Conservation (phyloP, 495 filamentous ascomycete genomes). For the Tuber indicum region DNA sequence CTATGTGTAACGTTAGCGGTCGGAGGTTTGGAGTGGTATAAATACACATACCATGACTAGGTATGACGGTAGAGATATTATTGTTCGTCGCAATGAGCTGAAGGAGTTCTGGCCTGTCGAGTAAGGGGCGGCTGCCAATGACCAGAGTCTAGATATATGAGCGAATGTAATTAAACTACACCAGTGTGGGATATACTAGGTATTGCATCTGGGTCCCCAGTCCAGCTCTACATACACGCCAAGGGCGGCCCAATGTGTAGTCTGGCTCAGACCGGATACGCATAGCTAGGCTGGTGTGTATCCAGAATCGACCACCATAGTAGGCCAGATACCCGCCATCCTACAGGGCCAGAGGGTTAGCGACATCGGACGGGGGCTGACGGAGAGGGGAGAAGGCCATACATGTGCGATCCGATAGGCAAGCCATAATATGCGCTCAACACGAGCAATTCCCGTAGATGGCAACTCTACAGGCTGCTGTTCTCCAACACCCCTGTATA, state of each 20-base stretch:
- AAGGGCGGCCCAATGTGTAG: not conserved
- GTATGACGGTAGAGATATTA: not conserved
- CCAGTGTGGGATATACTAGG: not conserved
- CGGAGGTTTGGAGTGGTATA: not conserved
- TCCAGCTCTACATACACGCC: not conserved
- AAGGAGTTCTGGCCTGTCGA: not conserved
- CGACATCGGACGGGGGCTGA: not conserved
- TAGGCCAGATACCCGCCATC: not conserved
- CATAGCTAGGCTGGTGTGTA: not conserved
- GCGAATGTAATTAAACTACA: not conserved
- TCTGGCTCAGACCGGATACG: not conserved
- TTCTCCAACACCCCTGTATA: not conserved
- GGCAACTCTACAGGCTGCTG: not conserved
- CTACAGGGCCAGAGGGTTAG: not conserved
- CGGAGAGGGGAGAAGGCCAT: not conserved
- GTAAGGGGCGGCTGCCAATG: not conserved
- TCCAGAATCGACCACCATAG: not conserved
- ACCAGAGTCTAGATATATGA: not conserved
- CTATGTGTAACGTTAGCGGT: not conserved
- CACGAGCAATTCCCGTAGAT: not conserved
- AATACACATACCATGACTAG: not conserved
- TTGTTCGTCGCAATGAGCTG: not conserved
- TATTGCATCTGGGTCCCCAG: not conserved
- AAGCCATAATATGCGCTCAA: not conserved
- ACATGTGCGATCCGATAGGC: not conserved